phyloP scores from a whole-genome alignment of 257 asterid species.

The Marsdenia floribunda region DNA sequence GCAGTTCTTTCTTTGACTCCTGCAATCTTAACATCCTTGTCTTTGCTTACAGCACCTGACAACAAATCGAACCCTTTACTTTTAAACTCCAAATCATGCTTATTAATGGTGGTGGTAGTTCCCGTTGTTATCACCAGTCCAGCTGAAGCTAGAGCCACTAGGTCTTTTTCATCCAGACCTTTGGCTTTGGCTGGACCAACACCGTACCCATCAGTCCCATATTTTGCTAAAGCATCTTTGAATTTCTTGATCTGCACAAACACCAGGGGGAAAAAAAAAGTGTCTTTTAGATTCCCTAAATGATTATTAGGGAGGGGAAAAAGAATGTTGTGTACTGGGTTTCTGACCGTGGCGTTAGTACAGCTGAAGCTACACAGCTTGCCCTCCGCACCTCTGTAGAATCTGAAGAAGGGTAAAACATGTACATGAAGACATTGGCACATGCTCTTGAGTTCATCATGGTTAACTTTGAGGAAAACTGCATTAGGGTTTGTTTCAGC shows the following conservation, averaged over 20 bases:
- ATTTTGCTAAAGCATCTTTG: conserved; percentile 73
- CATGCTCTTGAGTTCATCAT: conserved; percentile 73
- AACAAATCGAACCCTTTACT: conserved; percentile 12
- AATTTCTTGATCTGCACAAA: conserved; percentile 79
- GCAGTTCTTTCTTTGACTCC: conserved; percentile 35
- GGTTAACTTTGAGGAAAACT: conserved; percentile 64
- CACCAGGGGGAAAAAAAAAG: not conserved
- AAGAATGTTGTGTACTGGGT: not conserved
- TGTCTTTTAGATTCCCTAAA: not conserved
- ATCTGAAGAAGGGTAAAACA: conserved; percentile 88
- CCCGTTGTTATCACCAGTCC: conserved; percentile 33
- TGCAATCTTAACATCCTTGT: conserved; percentile 17
- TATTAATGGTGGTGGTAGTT: conserved; percentile 22
- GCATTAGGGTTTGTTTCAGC: conserved; percentile 75
- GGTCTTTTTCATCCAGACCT: conserved; percentile 71
- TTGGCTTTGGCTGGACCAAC: conserved; percentile 70
- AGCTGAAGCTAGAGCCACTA: conserved; percentile 61
- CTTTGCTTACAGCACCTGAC: conserved; percentile 26
- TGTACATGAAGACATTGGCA: conserved; percentile 66
- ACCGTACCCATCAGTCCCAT: conserved; percentile 53
- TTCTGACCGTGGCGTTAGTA: conserved; percentile 82
- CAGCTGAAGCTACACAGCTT: conserved; percentile 85
- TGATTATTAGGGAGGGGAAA: not conserved
- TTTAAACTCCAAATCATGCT: conserved; percentile 28
- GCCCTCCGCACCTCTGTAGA: conserved; percentile 82